Evolutionary conservation across 2,329 filamentous ascomycete species (phyloP).

Genomic region (Phialophora expanda): DNA sequence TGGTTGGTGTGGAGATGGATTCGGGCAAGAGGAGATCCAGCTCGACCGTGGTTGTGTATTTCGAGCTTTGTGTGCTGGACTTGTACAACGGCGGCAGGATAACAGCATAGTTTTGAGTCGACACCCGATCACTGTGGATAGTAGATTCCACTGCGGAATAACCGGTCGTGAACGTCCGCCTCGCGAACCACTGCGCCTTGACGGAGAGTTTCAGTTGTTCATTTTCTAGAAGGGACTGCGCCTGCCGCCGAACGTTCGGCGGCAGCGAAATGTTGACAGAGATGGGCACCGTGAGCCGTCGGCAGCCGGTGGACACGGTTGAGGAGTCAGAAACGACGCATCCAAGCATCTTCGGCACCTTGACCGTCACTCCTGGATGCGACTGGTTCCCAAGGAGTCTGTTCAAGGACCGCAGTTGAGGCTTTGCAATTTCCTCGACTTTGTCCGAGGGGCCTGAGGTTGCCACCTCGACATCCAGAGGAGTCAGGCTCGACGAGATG

Average conservation of each 20-base stretch:
- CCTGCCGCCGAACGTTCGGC: constrained; percentile 9
- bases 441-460: not conserved
- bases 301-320: constrained; percentile 27
- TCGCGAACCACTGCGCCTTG: constrained; percentile 33
- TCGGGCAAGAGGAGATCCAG: constrained; percentile 35
- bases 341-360: constrained; percentile 30
- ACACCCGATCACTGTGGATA: constrained; percentile 26
- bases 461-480: constrained; percentile 28
- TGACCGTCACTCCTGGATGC: constrained; percentile 27
- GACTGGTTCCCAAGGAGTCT: constrained; percentile 15
- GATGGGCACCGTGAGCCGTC: constrained; percentile 30
- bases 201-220: constrained; percentile 23
- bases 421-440: constrained; percentile 26
- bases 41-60: constrained; percentile 30
- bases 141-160: constrained; percentile 19
- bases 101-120: constrained; percentile 26
- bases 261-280: constrained; percentile 23
- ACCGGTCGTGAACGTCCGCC: constrained; percentile 29
- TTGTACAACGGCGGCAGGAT: constrained; percentile 32
- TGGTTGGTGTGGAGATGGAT: constrained; percentile 28
- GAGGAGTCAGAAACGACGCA: constrained; percentile 24
- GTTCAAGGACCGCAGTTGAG: constrained; percentile 23
- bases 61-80: constrained; percentile 10
- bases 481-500: constrained; percentile 26
- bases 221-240: constrained; percentile 10